Base-by-base conservation (phyloP, 2,329 filamentous ascomycete genomes). In the Fusarium sp. region DNA sequence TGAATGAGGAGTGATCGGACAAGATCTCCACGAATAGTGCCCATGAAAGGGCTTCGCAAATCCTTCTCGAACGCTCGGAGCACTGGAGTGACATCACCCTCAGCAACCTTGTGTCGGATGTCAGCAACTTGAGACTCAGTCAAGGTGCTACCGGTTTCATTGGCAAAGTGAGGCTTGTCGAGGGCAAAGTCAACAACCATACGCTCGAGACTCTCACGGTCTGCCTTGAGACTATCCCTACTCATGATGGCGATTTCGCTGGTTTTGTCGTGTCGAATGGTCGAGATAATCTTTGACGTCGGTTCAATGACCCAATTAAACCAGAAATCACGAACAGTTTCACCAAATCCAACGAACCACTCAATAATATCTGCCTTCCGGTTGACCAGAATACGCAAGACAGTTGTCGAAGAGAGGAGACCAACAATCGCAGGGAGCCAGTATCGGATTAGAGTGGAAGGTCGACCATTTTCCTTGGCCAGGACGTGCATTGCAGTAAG, bases 231-330 rank as follows among this genome's bases (percentile, higher is more conserved):
- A 75, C 95, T 98, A 75, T 96, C 93, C 67, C 94, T 94, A 84
- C 95, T 98, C 93, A 99, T 96, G 74, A 99, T 93, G 49, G 96
- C 96, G 74, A 99, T 96, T 80, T 98, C 96, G 80, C 94, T 98
- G 75, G 91, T 93, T 77, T 94, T 91, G 78, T 98, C 94, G 81
- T 98, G 96, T 10, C 96, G 91, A 75, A 99, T 98, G 0, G 96
- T 99, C 55, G 92, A 91, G 66, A 99, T 90, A 24, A 99, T 88
- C 80, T 94, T 96, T 77, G 90, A 90, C 2, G 91, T 87, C 0
- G 96, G 96, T 73, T 97, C 93, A 17, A 99, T 85, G 7, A 99
- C 93, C 96, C 96, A 99, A 81, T 99, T 99, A 69, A 91, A 87
- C 93, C 95, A 98, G 80, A 99, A 99, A 81, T 97, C 96, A 61